phyloP scores from a whole-genome alignment of 345 rosid genomes.

The Sisymbrium irio region DNA sequence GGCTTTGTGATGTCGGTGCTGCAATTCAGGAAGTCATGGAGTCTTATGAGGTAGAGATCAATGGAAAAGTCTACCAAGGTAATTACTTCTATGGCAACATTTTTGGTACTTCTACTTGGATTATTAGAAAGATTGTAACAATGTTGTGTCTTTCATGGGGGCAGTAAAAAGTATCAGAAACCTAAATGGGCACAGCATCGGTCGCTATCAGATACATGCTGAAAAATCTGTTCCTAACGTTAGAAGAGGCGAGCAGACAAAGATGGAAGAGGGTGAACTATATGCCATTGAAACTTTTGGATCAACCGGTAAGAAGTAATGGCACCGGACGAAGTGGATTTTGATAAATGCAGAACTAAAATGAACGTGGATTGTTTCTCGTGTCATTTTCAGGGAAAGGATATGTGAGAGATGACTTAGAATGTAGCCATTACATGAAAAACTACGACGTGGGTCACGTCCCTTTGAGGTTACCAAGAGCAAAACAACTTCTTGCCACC shows the following conservation, averaged over 20 bases:
- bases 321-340: not conserved
- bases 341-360: not conserved
- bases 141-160: not conserved
- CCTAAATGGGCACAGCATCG: slow-evolving; percentile 86
- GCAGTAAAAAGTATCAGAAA: slow-evolving; percentile 89
- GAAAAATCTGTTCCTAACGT: slow-evolving; percentile 92
- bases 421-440: slow-evolving; percentile 96
- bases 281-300: slow-evolving; percentile 93
- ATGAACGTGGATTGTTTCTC: slow-evolving; percentile 37
- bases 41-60: slow-evolving; percentile 91
- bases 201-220: slow-evolving; percentile 89
- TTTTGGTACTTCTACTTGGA: not conserved
- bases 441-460: slow-evolving; percentile 72
- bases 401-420: slow-evolving; percentile 83
- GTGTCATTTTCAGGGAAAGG: slow-evolving; percentile 71
- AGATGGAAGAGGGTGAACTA: slow-evolving; percentile 98
- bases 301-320: slow-evolving; percentile 66
- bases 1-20: slow-evolving; percentile 91
- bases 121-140: not conserved
- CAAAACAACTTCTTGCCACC: slow-evolving; percentile 86
- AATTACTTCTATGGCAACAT: not conserved
- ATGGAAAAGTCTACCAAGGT: slow-evolving; percentile 91
- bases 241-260: slow-evolving; percentile 95
- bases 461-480: slow-evolving; percentile 82
- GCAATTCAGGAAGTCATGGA: slow-evolving; percentile 97